phyloP scores from a whole-genome alignment of 495 filamentous ascomycete species.

The Bacidia gigantensis region DNA sequence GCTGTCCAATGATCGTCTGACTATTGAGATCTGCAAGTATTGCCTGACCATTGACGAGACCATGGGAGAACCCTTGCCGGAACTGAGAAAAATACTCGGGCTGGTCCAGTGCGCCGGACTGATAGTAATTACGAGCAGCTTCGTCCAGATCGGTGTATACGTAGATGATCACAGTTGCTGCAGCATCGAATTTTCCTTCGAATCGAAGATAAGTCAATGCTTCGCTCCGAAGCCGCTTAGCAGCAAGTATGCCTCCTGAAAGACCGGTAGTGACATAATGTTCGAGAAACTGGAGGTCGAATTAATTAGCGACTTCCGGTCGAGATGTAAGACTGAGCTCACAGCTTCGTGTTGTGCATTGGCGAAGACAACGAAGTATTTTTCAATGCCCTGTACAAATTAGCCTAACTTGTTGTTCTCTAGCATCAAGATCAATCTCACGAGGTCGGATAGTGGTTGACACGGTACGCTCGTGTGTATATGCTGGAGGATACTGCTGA shows the following conservation, averaged over 20 bases:
- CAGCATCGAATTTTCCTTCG: background rate
- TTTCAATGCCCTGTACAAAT: background rate
- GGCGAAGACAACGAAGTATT: background rate
- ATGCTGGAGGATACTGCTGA: background rate
- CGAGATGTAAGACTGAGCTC: background rate
- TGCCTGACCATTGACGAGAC: background rate
- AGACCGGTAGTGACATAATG: background rate
- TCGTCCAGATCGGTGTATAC: background rate
- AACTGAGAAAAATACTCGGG: background rate
- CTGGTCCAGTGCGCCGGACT: background rate
- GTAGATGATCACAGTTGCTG: background rate
- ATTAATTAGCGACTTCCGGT: background rate
- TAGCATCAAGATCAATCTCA: no score
- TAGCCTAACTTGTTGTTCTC: background rate
- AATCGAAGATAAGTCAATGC: background rate
- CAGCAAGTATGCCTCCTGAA: background rate
- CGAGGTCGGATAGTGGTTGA: background rate
- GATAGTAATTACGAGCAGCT: background rate
- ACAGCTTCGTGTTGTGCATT: background rate
- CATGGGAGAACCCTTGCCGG: background rate
- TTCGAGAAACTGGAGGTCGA: background rate
- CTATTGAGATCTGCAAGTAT: constrained; percentile 1
- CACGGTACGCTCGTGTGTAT: background rate
- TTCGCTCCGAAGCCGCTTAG: background rate
- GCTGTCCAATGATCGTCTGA: background rate